Percentiles rank a stretch among this genome's conserved stretches.
Evolutionary conservation across 208 protist genomes (phyloP).

Genomic region (Porcisia deanei): DNA sequence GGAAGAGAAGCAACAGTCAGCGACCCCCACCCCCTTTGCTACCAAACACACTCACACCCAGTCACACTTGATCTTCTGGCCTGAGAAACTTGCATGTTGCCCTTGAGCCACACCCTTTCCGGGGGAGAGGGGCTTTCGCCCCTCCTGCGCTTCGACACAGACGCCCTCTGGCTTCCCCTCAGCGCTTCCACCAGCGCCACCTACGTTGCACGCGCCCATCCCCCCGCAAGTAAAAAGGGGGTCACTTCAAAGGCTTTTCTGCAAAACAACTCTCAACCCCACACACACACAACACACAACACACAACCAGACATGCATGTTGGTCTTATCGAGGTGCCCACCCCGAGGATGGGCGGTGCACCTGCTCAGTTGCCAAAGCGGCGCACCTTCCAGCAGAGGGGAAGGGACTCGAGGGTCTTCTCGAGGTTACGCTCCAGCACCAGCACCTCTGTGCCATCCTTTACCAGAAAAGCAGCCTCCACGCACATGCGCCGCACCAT

Average conservation of each 20-base stretch:
- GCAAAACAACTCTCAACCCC: background rate
- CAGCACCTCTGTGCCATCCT: conserved; percentile 50
- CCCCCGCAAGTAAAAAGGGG: background rate
- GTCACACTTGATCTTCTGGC: too few species aligned
- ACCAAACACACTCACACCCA: too few species aligned
- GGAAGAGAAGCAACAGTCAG: too few species aligned
- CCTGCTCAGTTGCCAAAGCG: conserved; percentile 84
- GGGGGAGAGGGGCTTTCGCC: too few species aligned
- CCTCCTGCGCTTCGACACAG: too few species aligned
- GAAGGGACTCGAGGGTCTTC: conserved; percentile 73
- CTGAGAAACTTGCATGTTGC: too few species aligned
- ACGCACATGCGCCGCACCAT: conserved; percentile 69
- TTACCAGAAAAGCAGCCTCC: conserved; percentile 72
- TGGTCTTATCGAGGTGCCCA: background rate
- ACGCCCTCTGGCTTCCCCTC: too few species aligned
- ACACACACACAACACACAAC: background rate
- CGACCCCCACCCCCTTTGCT: too few species aligned
- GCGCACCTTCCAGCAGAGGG: conserved; percentile 89
- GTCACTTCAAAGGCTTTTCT: background rate
- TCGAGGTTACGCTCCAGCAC: conserved; percentile 85
- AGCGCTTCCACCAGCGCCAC: background rate
- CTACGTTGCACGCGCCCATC: background rate
- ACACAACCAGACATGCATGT: background rate
- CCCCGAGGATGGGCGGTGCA: background rate
- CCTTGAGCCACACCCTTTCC: too few species aligned